Evolutionary conservation across 805 yeast genomes (phyloP).

Genomic region (Komagataella kurtzmanii): DNA sequence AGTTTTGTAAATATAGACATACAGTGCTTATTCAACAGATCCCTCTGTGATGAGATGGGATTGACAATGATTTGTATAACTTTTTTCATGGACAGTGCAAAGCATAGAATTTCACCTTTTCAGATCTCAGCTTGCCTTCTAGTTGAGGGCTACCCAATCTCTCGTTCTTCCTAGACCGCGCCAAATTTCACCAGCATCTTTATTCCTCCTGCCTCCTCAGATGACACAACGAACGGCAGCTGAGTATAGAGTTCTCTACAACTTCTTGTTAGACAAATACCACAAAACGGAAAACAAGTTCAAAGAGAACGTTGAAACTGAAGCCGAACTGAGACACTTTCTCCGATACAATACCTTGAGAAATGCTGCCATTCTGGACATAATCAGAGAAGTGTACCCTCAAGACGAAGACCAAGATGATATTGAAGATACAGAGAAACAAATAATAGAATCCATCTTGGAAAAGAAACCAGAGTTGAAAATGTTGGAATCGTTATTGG

Average conservation of each 20-base stretch:
- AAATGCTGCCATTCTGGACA: background rate
- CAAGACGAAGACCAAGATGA: background rate
- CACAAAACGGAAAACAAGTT: background rate
- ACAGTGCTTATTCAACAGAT: background rate
- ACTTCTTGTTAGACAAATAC: constrained; percentile 1
- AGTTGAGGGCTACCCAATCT: background rate
- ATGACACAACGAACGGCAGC: background rate
- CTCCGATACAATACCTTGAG: background rate
- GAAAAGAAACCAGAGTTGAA: background rate
- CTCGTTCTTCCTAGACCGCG: background rate
- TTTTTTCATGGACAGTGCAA: too few species aligned
- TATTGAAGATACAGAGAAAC: background rate
- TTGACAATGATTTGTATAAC: too few species aligned
- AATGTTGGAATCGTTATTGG: background rate
- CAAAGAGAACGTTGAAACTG: background rate
- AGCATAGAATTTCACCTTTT: too few species aligned
- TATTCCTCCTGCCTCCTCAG: background rate
- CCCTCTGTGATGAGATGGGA: background rate
- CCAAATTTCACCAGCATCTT: background rate
- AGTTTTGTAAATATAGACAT: background rate
- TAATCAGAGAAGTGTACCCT: background rate
- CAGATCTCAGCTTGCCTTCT: too few species aligned
- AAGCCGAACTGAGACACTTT: background rate
- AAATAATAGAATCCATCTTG: background rate
- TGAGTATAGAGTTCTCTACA: constrained; percentile 2